Conservation (phyloP, 805 yeast genomes). For the Metschnikowia gelsemii region DNA sequence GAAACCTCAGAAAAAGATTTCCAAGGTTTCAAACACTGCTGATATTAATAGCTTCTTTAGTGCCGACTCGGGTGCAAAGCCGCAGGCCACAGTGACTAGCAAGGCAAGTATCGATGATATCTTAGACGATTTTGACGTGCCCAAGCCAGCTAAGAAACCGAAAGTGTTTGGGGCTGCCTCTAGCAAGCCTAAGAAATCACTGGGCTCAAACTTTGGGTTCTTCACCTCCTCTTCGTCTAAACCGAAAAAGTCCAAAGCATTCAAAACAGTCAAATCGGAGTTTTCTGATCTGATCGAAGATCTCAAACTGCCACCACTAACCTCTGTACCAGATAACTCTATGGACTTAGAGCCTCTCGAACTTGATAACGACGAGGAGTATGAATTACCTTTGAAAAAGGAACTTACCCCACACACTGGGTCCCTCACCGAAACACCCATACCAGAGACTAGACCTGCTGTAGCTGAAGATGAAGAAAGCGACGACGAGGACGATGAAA, state of each 20-base stretch:
- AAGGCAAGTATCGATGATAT: conserved; percentile 22
- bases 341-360: conserved; percentile 23
- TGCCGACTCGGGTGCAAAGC: conserved; percentile 14
- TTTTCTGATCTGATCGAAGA: conserved; percentile 29
- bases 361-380: conserved; percentile 5
- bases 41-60: conserved; percentile 55
- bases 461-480: conserved; percentile 6
- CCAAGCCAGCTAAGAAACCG: conserved; percentile 14
- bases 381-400: not conserved
- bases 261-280: conserved; percentile 6
- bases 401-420: not conserved
- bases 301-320: conserved; percentile 1
- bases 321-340: conserved; percentile 8
- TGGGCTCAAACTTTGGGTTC: conserved; percentile 30
- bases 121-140: conserved; percentile 20
- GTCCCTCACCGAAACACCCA: not conserved
- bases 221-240: conserved; percentile 28
- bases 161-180: conserved; percentile 12
- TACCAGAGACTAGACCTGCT: not conserved
- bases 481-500: conserved; percentile 52
- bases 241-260: conserved; percentile 15
- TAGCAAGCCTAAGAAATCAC: conserved; percentile 41
- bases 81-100: conserved; percentile 26
- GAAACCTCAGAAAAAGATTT: conserved; percentile 33
- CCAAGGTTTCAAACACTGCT: conserved; percentile 43